These are phyloP conservation scores for Entomophthora muscae DNA, from an alignment of 371 early-diverging fungal genomes.

Conservation along the genomic window DNA sequence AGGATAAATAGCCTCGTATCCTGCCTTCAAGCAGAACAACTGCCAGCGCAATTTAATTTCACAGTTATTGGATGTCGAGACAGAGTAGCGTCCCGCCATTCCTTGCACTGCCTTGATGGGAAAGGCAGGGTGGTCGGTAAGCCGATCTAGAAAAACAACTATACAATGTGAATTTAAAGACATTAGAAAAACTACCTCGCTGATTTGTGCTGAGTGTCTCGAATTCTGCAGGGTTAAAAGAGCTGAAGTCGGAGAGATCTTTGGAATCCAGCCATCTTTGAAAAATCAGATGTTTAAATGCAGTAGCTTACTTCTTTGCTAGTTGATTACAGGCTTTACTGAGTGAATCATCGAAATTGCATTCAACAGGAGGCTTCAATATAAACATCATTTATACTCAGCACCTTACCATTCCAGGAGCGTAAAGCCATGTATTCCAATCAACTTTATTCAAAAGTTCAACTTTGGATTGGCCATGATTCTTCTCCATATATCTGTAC, in stretches of 20 bases:
- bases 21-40: constrained; percentile 52
- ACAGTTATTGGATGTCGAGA: constrained; percentile 51
- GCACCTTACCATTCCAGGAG: constrained; percentile 50
- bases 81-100: constrained; percentile 54
- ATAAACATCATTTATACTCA: neutral
- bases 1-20: constrained; percentile 56
- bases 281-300: neutral
- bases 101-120: constrained; percentile 33
- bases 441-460: constrained; percentile 54
- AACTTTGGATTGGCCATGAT: constrained; percentile 40
- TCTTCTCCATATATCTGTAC: constrained; percentile 42
- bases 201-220: constrained; percentile 48
- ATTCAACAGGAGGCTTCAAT: constrained; percentile 62
- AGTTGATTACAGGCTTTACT: constrained; percentile 67
- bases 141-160: constrained; percentile 68
- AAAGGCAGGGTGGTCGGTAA: constrained; percentile 48
- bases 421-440: constrained; percentile 78
- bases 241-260: constrained; percentile 20
- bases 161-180: constrained; percentile 7
- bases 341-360: constrained; percentile 67
- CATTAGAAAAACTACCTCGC: constrained; percentile 27
- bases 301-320: constrained; percentile 6
- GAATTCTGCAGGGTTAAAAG: constrained; percentile 39
- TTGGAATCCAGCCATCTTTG: constrained; percentile 44
- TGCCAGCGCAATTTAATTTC: constrained; percentile 86